These are phyloP conservation scores for Phytomonas francai DNA, from an alignment of 208 protist genomes.

Conservation along the genomic window DNA sequence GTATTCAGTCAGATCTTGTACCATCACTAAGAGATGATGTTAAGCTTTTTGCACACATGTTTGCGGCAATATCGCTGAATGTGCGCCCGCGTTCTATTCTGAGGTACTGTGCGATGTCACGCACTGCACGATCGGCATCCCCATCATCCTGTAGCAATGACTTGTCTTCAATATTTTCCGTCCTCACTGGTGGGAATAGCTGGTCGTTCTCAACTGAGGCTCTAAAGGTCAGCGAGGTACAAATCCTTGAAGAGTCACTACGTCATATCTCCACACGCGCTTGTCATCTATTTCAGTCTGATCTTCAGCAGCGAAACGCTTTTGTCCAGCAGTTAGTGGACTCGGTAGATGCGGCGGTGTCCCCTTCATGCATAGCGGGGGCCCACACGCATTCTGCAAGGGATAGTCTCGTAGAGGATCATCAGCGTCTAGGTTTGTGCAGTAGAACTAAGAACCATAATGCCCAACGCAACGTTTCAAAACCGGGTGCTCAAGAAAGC, in stretches of 20 bases:
- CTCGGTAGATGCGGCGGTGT: not conserved
- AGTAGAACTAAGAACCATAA: not conserved
- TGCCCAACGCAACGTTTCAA: not conserved
- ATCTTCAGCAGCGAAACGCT: not conserved
- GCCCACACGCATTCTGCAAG: not conserved
- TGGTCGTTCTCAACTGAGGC: not conserved
- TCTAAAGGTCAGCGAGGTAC: not conserved
- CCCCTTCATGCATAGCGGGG: not conserved
- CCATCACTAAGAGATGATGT: not conserved
- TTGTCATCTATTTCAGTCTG: not conserved
- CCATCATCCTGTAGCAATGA: not conserved
- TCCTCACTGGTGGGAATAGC: not conserved
- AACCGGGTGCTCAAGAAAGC: not conserved
- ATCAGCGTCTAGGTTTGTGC: not conserved
- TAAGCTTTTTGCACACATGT: not conserved
- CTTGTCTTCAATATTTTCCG: not conserved
- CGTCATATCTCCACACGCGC: not conserved
- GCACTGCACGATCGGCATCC: not conserved
- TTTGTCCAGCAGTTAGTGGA: not conserved
- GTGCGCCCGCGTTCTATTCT: not conserved
- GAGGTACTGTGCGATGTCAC: constrained; percentile 1
- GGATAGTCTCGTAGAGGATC: not conserved
- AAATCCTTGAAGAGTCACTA: not conserved
- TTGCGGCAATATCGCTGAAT: not conserved
- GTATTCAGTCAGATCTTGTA: not conserved